Base-by-base conservation (phyloP, 2,329 filamentous ascomycete species). In the Capronia epimyces region DNA sequence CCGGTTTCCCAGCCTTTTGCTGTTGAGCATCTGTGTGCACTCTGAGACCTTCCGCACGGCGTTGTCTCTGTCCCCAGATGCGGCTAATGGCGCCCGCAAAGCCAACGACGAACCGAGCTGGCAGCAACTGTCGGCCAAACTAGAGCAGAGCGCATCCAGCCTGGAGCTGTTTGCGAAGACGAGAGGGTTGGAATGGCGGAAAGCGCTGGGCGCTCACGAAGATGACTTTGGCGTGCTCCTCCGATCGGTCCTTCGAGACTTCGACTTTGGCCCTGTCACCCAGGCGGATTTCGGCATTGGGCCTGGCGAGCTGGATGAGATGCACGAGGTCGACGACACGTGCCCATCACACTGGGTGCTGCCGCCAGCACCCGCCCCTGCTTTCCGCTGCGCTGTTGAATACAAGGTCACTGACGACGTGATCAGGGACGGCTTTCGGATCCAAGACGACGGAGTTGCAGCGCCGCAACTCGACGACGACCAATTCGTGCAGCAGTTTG, bases 1-100 rank as follows among this genome's bases (percentile, higher is more conserved):
- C 8, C 7, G 3, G 5, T 37, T 37, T 15, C 16, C 48, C 7
- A 53, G 43, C 16, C 46, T 55, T 8, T 25, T 52, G 8, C 29
- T 57, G 15, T 40, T 59, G 21, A 55, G 43, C 20, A 52, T 59
- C 20, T 59, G 57, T 34, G 46, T 49, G 24, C 54, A 57, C 36
- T 57, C 57, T 3, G 6, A 39, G 29, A 53, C 43, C 13, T 59
- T 59, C 22, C 39, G 49, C 37, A 15, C 34, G 4, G 34, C 34
- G 15, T 20, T 37, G 34, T 7, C 3, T 37, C 46, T 21, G 42
- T 50, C 18, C 21, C 43, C 20, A 36, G 16, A 25, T 9, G 13
- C 29, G 15, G 8, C 43, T 16, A 10, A 45, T 34, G 15, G 15
- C 24, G 21, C 39, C 44, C 7, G 29, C 45, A 36, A 37, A 13